These are phyloP conservation scores for Magnusiomyces sp. DNA, from an alignment of 1,139 yeast species.

Conservation along the genomic window DNA sequence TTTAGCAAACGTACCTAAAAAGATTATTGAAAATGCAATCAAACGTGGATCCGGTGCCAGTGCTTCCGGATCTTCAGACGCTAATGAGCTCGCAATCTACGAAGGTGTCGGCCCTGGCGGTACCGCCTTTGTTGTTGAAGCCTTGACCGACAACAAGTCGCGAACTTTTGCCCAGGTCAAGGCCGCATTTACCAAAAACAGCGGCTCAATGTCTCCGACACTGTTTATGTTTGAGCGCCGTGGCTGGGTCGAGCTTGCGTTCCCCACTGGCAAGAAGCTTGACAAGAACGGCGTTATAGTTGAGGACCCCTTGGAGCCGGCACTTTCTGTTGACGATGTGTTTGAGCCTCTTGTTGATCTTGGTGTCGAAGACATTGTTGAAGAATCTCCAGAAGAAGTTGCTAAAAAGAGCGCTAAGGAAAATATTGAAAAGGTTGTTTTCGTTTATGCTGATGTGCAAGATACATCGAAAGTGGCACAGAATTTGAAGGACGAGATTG, in stretches of 20 bases:
- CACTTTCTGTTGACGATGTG: constrained; percentile 46
- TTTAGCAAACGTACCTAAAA: constrained; percentile 70
- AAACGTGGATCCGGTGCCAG: constrained; percentile 70
- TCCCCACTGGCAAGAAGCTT: constrained; percentile 32
- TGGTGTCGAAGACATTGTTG: constrained; percentile 74
- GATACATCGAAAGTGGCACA: constrained; percentile 57
- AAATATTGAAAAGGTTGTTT: neutral
- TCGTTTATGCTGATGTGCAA: constrained; percentile 46
- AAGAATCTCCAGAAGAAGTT: constrained; percentile 29
- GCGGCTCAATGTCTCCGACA: constrained; percentile 65
- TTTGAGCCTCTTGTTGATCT: constrained; percentile 68
- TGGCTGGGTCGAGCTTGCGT: constrained; percentile 56
- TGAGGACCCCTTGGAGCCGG: too few species aligned
- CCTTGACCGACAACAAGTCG: constrained; percentile 80
- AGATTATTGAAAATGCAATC: constrained; percentile 77
- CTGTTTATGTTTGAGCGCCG: constrained; percentile 64
- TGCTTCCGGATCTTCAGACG: constrained; percentile 32
- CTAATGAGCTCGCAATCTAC: constrained; percentile 49
- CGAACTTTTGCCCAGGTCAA: constrained; percentile 72
- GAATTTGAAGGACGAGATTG: constrained; percentile 39
- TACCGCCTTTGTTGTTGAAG: constrained; percentile 74
- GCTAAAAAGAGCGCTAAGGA: neutral
- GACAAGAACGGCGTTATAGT: too few species aligned
- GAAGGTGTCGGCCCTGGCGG: constrained; percentile 95
- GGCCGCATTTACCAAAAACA: constrained; percentile 62